Base-by-base conservation (phyloP, 257 asterid genomes). In the Primulina huaijiensis region DNA sequence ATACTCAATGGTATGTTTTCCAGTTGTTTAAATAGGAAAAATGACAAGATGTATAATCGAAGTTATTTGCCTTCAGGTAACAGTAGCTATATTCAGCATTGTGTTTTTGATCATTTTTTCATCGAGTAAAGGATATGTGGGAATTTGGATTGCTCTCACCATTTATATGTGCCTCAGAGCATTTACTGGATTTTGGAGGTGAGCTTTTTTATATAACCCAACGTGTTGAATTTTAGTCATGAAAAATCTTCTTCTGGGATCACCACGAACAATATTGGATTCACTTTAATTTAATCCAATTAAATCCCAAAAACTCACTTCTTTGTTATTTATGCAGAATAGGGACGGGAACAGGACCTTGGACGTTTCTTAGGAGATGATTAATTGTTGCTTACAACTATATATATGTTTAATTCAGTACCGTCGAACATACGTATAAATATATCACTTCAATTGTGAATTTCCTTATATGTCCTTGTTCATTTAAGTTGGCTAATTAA, bases 311-410 rank as follows among this genome's bases (percentile, higher is more conserved):
- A n/a, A n/a, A n/a, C n/a, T n/a, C n/a, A n/a, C 23, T 17, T 50
- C 6, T 35, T 55, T 68, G 30, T 7, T 72, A 16, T 38, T 7
- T 60, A 65, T 78, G 72, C 92, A 89, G 95, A 89, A 79, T 90
- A 62, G 96, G 95, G 71, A 90, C 92, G 2, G 83, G 85, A 67
- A 81, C 92, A 6, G 90, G 96, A 40, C 95, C 95, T 8, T 90
- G 96, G 96, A 69, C 40, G 62, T 84, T 86, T 75, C 85, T 88
- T 20, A 74, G 80, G 79, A 72, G 73, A 67, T 82, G 79, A 89
- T 75, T 60, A 62, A 75, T 12, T 7, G 2, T 62, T 55, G 52
- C 30, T 1, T 27, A 27, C 30, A 27, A 27, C 30, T 27, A 27
- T 27, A 27, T 27, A 27, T 27, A 27, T 27, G 29, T 27, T 27